Evolutionary conservation across 1,139 yeast genomes (phyloP).

Genomic region (Diutina siamensis): DNA sequence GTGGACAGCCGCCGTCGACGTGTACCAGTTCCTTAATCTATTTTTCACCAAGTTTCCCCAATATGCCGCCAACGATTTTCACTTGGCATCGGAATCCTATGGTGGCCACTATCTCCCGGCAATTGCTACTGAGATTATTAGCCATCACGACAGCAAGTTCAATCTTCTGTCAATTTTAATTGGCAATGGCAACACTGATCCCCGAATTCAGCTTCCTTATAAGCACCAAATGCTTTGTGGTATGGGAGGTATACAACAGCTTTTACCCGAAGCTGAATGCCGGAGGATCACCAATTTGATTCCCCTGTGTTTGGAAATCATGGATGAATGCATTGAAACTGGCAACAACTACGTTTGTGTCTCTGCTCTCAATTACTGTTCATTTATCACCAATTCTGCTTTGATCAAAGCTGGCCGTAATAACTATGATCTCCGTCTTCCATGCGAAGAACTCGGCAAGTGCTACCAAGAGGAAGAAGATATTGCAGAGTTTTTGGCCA

Average conservation of each 20-base stretch:
- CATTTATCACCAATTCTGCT: too few species aligned
- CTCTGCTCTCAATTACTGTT: not conserved
- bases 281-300: not conserved
- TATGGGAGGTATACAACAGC: not conserved
- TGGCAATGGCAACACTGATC: not conserved
- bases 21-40: not conserved
- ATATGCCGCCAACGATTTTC: not conserved
- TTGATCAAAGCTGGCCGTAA: not conserved
- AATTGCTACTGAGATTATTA: not conserved
- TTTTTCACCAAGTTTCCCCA: not conserved
- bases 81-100: not conserved
- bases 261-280: not conserved
- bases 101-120: constrained; percentile 2
- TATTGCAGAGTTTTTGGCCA: not conserved
- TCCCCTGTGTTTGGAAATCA: not conserved
- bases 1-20: not conserved
- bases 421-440: not conserved
- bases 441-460: not conserved
- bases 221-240: not conserved
- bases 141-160: not conserved
- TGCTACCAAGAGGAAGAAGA: not conserved
- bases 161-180: not conserved
- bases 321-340: not conserved
- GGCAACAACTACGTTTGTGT: not conserved
- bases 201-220: not conserved